Conservation (phyloP, 345 rosid species). For the Hibiscus mutabilis region DNA sequence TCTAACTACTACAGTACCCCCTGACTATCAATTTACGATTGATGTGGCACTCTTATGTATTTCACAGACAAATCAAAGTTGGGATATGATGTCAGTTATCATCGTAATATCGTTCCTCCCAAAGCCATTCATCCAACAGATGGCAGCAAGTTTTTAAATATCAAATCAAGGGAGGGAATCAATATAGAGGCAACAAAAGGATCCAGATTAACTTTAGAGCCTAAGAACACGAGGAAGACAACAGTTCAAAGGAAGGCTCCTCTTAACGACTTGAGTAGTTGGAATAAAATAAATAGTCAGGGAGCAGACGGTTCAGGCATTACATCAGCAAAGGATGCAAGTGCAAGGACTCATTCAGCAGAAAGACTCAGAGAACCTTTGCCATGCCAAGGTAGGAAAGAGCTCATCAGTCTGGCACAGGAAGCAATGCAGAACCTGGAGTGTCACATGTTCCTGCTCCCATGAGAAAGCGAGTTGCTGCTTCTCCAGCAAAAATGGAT, state of each 20-base stretch:
- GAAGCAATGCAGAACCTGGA: constrained; percentile 54
- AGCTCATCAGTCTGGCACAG: constrained; percentile 67
- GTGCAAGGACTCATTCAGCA: constrained; percentile 60
- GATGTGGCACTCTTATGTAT: constrained; percentile 14
- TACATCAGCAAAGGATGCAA: constrained; percentile 70
- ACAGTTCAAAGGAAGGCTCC: constrained; percentile 32
- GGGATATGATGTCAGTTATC: constrained; percentile 19
- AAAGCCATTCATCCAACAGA: constrained; percentile 33
- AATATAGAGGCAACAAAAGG: constrained; percentile 35
- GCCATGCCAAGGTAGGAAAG: constrained; percentile 92
- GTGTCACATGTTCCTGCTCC: constrained; percentile 57
- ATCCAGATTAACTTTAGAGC: constrained; percentile 27
- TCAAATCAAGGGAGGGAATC: too few species aligned
- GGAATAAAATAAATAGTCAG: constrained; percentile 60
- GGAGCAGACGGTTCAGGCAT: constrained; percentile 93
- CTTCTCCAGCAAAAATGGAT: constrained; percentile 52
- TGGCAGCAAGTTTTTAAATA: constrained; percentile 35
- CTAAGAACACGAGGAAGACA: constrained; percentile 45
- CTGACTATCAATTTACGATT: constrained; percentile 14
- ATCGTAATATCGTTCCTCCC: constrained; percentile 16
- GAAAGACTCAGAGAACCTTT: constrained; percentile 87
- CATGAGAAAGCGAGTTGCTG: constrained; percentile 80
- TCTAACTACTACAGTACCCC: not conserved
- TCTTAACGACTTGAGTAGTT: constrained; percentile 32
- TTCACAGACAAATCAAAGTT: constrained; percentile 55